Evolutionary conservation across 2,329 filamentous ascomycete species (phyloP).

Genomic region (Fusarium longipes): DNA sequence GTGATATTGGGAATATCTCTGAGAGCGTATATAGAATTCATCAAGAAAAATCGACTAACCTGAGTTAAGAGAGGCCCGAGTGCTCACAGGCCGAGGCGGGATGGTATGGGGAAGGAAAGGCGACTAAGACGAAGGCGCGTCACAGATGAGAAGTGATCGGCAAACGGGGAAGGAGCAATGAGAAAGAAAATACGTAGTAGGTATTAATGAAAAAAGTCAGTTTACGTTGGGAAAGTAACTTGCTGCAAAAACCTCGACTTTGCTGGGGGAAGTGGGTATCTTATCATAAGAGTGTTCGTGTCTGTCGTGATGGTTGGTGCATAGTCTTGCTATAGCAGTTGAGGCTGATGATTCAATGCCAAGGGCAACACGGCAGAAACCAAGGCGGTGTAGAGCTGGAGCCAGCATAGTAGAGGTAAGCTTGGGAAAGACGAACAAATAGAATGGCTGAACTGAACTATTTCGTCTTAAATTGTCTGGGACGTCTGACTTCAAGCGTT

Average conservation of each 20-base stretch:
- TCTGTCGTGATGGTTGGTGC: slow-evolving; percentile 33
- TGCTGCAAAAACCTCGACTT: slow-evolving; percentile 21
- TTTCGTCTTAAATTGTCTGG: too few species aligned
- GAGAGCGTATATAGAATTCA: slow-evolving; percentile 12
- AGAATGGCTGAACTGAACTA: too few species aligned
- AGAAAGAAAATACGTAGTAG: not conserved
- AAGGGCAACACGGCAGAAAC: slow-evolving; percentile 35
- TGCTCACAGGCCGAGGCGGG: slow-evolving; percentile 37
- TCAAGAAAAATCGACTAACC: slow-evolving; percentile 34
- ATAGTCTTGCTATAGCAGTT: slow-evolving; percentile 12
- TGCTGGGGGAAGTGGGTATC: slow-evolving; percentile 34
- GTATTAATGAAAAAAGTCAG: slow-evolving; percentile 22
- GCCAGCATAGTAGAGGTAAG: not conserved
- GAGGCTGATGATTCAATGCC: slow-evolving; percentile 30
- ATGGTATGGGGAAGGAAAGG: slow-evolving; percentile 43
- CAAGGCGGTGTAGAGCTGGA: slow-evolving; percentile 35
- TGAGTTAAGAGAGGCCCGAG: slow-evolving; percentile 35
- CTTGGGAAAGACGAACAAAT: too few species aligned
- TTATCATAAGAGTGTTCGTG: slow-evolving; percentile 26
- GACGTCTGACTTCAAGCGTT: too few species aligned
- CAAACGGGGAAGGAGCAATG: slow-evolving; percentile 5
- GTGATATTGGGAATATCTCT: not conserved
- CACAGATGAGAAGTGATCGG: slow-evolving; percentile 35
- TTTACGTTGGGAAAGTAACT: slow-evolving; percentile 22
- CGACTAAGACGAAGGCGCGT: slow-evolving; percentile 38